A percentile compares a stretch with the other conserved stretches of the same genome.
Evolutionary conservation across 352 stramenopile genomes (phyloP).

Genomic region (Phytophthora vignae): DNA sequence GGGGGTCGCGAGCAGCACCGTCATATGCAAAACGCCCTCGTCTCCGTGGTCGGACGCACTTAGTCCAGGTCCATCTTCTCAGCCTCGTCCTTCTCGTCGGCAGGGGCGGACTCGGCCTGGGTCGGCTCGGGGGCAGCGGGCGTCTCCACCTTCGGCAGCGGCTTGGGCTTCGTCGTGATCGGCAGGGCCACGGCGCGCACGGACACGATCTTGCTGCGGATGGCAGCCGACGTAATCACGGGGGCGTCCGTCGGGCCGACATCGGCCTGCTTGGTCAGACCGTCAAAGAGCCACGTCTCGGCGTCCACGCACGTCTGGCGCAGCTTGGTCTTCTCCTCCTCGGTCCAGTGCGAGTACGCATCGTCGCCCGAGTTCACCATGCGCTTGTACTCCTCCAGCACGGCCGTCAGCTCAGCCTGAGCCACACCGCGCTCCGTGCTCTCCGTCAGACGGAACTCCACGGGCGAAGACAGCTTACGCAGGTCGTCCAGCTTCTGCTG

Average conservation of each 20-base stretch:
- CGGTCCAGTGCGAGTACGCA: slow-evolving; percentile 95
- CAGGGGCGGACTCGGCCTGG: slow-evolving; percentile 44
- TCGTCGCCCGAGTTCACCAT: slow-evolving; percentile 95
- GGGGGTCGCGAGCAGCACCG: slow-evolving; percentile 23
- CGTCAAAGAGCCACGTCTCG: slow-evolving; percentile 97
- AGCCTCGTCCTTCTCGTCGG: slow-evolving; percentile 51
- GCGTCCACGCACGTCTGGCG: slow-evolving; percentile 89
- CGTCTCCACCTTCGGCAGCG: slow-evolving; percentile 80
- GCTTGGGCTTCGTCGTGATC: slow-evolving; percentile 98
- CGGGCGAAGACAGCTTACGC: slow-evolving; percentile 92
- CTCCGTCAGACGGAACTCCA: slow-evolving; percentile 95
- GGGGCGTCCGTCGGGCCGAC: slow-evolving; percentile 89
- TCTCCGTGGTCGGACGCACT: slow-evolving; percentile 18
- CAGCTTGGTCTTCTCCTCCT: slow-evolving; percentile 95
- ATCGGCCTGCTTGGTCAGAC: slow-evolving; percentile 94
- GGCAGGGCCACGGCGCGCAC: slow-evolving; percentile 91
- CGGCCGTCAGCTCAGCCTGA: slow-evolving; percentile 91
- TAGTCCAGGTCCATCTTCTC: slow-evolving; percentile 92
- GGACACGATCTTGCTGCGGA: slow-evolving; percentile 92
- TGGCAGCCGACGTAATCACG: slow-evolving; percentile 91
- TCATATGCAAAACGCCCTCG: slow-evolving; percentile 39
- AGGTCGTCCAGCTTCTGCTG: slow-evolving; percentile 95
- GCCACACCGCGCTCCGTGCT: slow-evolving; percentile 88
- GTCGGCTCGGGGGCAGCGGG: slow-evolving; percentile 51
- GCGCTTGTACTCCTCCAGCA: slow-evolving; percentile 95